Conservation (phyloP, 73 alveolate species). For the Breviolum minutum region DNA sequence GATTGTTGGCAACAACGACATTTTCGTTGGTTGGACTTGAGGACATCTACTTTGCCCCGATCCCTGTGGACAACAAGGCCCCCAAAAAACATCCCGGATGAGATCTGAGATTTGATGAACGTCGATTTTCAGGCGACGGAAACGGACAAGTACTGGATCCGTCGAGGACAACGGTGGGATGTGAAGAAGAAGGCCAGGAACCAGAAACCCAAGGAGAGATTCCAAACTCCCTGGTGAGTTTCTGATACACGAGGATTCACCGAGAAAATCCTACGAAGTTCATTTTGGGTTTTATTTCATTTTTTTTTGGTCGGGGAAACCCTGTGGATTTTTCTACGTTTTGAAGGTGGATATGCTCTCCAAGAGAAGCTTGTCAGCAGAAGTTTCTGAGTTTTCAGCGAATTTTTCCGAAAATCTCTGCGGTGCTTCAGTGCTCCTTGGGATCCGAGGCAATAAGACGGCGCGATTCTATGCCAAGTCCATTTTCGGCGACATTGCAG, state of each 20-base stretch:
- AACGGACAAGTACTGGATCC: constrained; percentile 84
- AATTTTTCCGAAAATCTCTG: no score
- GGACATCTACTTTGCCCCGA: constrained; percentile 75
- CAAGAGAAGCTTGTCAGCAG: constrained; percentile 28
- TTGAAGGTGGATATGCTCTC: constrained; percentile 24
- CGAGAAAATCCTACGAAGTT: neutral
- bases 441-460: constrained; percentile 61
- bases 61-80: constrained; percentile 87
- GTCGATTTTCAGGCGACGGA: constrained; percentile 19
- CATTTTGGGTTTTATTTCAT: no score
- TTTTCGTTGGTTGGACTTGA: neutral
- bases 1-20: neutral
- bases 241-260: neutral
- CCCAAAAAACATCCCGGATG: neutral
- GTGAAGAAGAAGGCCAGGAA: constrained; percentile 78
- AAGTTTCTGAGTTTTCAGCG: no score
- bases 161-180: constrained; percentile 70
- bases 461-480: constrained; percentile 92
- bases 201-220: neutral
- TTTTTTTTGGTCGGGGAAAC: no score
- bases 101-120: no score
- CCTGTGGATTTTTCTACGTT: no score
- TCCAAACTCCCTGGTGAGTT: neutral
- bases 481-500: constrained; percentile 81
- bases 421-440: neutral